A percentile compares a stretch with the other conserved stretches of the same genome.
phyloP scores from a whole-genome alignment of 2,329 filamentous ascomycete genomes.

The Colletotrichum destructivum region DNA sequence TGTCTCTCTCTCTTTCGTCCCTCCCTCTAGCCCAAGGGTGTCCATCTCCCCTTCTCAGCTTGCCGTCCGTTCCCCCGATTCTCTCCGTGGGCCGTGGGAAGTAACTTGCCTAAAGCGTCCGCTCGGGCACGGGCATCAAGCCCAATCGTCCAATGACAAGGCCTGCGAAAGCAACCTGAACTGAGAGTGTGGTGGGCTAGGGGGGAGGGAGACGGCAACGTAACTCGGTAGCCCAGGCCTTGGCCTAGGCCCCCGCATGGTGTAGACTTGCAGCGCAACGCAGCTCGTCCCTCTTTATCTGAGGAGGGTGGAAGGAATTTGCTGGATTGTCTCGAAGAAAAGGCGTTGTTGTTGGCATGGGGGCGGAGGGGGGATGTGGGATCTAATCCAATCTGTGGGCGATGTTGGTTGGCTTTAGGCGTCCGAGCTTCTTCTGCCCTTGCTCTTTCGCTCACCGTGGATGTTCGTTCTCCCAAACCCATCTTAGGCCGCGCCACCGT shows the following conservation, averaged over 20 bases:
- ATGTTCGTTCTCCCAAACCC: not conserved
- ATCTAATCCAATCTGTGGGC: not conserved
- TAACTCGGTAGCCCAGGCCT: not conserved
- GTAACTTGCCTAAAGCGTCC: conserved; percentile 23
- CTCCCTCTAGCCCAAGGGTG: not conserved
- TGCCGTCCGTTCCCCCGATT: conserved; percentile 35
- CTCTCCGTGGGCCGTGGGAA: conserved; percentile 31
- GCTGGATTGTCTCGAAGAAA: not conserved
- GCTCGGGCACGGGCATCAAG: not conserved
- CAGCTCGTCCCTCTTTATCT: not conserved
- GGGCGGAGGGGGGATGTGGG: not conserved
- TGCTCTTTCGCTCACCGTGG: not conserved
- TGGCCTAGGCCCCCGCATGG: not conserved
- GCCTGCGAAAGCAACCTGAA: not conserved
- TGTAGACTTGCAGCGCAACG: not conserved
- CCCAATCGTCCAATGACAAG: not conserved
- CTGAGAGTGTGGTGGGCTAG: not conserved
- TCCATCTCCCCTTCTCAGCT: conserved; percentile 1
- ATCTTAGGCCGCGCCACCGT: not conserved
- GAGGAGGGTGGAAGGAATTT: no score
- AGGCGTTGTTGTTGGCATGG: not conserved
- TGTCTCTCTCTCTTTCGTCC: no score
- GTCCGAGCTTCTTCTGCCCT: not conserved
- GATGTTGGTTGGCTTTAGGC: not conserved
- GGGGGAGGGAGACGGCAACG: not conserved